Evolutionary conservation across 2,329 filamentous ascomycete species (phyloP).

Genomic region (Colletotrichum australisinense): DNA sequence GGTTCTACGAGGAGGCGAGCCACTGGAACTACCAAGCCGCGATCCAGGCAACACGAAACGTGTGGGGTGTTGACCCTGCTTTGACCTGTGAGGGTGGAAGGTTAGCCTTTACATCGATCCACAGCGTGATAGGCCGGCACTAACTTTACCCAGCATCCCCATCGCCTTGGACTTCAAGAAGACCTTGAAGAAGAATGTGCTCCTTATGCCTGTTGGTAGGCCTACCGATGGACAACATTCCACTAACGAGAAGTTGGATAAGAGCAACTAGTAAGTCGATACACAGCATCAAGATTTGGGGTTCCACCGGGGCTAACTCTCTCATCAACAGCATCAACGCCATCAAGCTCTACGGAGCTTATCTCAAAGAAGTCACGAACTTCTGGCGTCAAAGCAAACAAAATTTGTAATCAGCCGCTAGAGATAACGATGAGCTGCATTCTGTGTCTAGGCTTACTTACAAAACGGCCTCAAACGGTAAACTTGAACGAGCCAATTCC

Average conservation of each 20-base stretch:
- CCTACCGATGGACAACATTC: conserved; percentile 96
- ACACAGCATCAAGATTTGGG: accelerated
- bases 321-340: conserved; percentile 75
- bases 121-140: not conserved
- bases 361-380: conserved; percentile 70
- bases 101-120: conserved; percentile 54
- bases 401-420: too few species aligned
- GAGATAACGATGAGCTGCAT: not conserved
- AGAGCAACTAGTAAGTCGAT: conserved; percentile 78
- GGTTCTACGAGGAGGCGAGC: conserved; percentile 97
- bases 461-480: not conserved
- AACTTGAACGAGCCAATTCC: not conserved
- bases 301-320: not conserved
- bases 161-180: conserved; percentile 98
- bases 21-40: conserved; percentile 99
- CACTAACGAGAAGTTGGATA: conserved; percentile 98
- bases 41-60: conserved; percentile 91
- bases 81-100: conserved; percentile 95
- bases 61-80: conserved; percentile 93
- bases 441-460: not conserved
- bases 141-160: conserved; percentile 75
- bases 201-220: conserved; percentile 95
- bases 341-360: conserved; percentile 93
- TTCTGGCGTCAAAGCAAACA: not conserved
- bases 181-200: conserved; percentile 96